A percentile compares a stretch with the other conserved stretches of the same genome.
Evolutionary conservation across 495 filamentous ascomycete genomes (phyloP).

Genomic region (Gamarada debralockiae): DNA sequence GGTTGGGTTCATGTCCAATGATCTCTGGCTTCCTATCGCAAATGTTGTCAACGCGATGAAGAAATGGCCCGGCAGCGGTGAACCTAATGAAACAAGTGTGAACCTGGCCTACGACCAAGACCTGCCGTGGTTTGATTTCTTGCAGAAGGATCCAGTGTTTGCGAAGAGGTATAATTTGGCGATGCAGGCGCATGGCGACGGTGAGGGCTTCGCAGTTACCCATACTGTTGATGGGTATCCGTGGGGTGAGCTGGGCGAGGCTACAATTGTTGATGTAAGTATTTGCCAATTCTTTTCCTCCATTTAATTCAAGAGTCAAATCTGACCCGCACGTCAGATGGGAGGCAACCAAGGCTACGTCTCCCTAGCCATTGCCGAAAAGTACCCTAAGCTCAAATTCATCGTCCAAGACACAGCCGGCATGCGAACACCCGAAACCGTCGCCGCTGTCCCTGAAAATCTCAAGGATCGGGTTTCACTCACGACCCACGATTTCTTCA

Average conservation of each 20-base stretch:
- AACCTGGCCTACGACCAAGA: background rate
- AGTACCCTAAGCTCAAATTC: slow-evolving; percentile 42
- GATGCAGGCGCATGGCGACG: slow-evolving; percentile 24
- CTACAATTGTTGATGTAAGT: too few relatives aligned
- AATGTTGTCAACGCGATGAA: slow-evolving; percentile 2
- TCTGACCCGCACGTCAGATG: too few relatives aligned
- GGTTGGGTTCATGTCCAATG: too few relatives aligned
- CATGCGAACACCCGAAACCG: slow-evolving; percentile 38
- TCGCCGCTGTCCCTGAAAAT: slow-evolving; percentile 26
- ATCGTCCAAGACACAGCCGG: slow-evolving; percentile 49
- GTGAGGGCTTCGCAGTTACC: slow-evolving; percentile 19
- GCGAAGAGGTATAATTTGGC: slow-evolving; percentile 23
- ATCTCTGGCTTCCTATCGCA: background rate
- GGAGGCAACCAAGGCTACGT: slow-evolving; percentile 52
- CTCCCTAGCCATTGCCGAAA: slow-evolving; percentile 37
- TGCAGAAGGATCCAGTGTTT: slow-evolving; percentile 19
- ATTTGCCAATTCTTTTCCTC: too few relatives aligned
- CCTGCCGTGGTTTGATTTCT: background rate
- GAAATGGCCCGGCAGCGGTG: background rate
- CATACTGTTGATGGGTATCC: slow-evolving; percentile 23
- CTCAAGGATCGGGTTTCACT: slow-evolving; percentile 39
- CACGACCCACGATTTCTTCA: slow-evolving; percentile 49
- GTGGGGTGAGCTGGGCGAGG: slow-evolving; percentile 26
- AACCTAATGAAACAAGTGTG: background rate
- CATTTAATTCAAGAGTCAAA: too few relatives aligned